Evolutionary conservation across 2,329 filamentous ascomycete species (phyloP).

Genomic region (Tothia fuscella): DNA sequence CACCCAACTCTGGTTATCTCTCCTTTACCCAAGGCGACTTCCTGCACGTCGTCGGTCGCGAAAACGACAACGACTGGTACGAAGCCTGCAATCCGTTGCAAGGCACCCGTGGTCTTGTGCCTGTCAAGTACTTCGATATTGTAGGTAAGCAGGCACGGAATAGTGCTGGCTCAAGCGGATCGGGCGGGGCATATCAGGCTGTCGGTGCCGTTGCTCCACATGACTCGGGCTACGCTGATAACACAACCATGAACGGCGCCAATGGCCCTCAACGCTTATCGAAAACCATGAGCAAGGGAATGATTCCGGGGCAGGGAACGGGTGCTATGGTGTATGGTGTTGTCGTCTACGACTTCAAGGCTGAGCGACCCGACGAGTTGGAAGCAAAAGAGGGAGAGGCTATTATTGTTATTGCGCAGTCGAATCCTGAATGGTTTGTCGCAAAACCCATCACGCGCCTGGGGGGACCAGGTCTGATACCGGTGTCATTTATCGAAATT

Average conservation of each 20-base stretch:
- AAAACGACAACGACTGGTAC: constrained; percentile 94
- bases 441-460: constrained; percentile 96
- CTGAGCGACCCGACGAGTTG: constrained; percentile 88
- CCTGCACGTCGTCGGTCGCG: constrained; percentile 92
- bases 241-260: constrained; percentile 20
- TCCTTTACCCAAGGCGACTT: constrained; percentile 93
- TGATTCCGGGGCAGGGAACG: constrained; percentile 32
- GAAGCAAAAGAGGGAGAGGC: constrained; percentile 92
- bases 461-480: constrained; percentile 90
- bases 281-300: constrained; percentile 23
- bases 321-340: constrained; percentile 93
- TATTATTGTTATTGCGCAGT: constrained; percentile 97
- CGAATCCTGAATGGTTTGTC: constrained; percentile 98
- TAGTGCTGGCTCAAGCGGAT: constrained; percentile 45
- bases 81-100: constrained; percentile 94
- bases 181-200: constrained; percentile 28
- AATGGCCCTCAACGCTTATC: constrained; percentile 25
- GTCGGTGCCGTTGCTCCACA: constrained; percentile 49
- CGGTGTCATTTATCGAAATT: constrained; percentile 93
- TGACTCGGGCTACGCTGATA: constrained; percentile 80
- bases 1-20: constrained; percentile 53
- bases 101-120: constrained; percentile 79
- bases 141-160: constrained; percentile 87
- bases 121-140: constrained; percentile 85
- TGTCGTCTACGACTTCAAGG: constrained; percentile 93